These are phyloP conservation scores for Diaporthe sp. DNA, from an alignment of 2,329 filamentous ascomycete species.

Conservation along the genomic window DNA sequence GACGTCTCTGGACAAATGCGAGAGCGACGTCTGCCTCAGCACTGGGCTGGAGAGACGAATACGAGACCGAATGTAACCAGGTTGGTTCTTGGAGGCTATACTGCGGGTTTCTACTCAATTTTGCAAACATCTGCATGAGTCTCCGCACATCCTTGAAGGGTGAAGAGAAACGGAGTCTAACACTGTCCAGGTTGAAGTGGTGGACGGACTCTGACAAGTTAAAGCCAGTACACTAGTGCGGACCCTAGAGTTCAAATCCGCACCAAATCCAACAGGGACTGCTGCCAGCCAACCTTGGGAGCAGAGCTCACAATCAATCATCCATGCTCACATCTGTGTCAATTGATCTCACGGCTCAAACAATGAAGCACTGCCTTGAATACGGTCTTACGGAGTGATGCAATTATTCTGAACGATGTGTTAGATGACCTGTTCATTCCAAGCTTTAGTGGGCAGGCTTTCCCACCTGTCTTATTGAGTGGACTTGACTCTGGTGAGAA, in stretches of 20 bases:
- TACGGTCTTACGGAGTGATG: not conserved
- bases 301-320: not conserved
- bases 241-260: not conserved
- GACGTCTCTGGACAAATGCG: not conserved
- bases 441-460: not conserved
- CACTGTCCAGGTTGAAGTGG: not conserved
- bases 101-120: not conserved
- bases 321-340: not conserved
- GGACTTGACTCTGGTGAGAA: not conserved
- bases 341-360: not conserved
- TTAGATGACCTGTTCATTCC: not conserved
- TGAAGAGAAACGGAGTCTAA: too few species aligned
- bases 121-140: too few species aligned
- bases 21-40: not conserved
- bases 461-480: not conserved
- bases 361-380: not conserved
- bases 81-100: not conserved
- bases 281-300: too few species aligned
- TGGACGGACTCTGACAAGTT: not conserved
- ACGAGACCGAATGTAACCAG: constrained; percentile 18
- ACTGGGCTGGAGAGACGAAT: not conserved
- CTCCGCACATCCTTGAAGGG: too few species aligned
- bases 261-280: not conserved
- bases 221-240: too few species aligned
- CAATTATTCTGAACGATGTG: not conserved